Base-by-base conservation (phyloP, 441 rosid species). In the Viola pubescens region DNA sequence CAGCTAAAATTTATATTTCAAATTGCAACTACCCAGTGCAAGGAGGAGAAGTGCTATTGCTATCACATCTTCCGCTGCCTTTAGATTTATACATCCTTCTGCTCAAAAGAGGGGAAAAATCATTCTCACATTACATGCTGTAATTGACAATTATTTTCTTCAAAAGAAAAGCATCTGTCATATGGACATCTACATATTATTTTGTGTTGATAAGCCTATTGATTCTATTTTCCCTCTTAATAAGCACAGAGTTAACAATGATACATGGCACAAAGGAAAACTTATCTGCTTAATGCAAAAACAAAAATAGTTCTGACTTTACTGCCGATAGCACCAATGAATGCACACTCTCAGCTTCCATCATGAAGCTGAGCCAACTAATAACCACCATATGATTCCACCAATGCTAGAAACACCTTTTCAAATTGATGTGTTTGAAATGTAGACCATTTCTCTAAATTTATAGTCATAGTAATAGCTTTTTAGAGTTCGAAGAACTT, bases 31-130 rank as follows among this genome's bases (percentile, higher is more conserved):
- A 91, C 98, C 96, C 98, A 7, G 71, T 70, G 63, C 98, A 91
- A 5, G 98, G 98, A 69, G 96, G 98, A 73, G 81, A 56, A n/a
- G 87, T 85, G 70, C 94, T 91, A 54, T 63, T 75, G 57, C 65
- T 71, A 68, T 85, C 83, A 58, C 98, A 91, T 47, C 84, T 67
- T 58, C 83, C 80, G 5, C 81, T 73, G 46, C 96, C 98, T 82
- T 76, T 85, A 48, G 67, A 68, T 77, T 91, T 91, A 65, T 83
- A 86, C 74, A 80, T 82, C 64, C 95, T 69, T 63, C 98, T 86
- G 78, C 65, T 56, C 16, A 67, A 50, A 70, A 37, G 42, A 39
- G 46, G 6, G 14, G n/a, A 48, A 40, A 4, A 12, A 52, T 38
- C 37, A 48, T 34, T 62, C 19, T 12, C 54, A 60, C 1, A 19